phyloP scores from a whole-genome alignment of 768 basidiomycete genomes.

The Russula sp. region DNA sequence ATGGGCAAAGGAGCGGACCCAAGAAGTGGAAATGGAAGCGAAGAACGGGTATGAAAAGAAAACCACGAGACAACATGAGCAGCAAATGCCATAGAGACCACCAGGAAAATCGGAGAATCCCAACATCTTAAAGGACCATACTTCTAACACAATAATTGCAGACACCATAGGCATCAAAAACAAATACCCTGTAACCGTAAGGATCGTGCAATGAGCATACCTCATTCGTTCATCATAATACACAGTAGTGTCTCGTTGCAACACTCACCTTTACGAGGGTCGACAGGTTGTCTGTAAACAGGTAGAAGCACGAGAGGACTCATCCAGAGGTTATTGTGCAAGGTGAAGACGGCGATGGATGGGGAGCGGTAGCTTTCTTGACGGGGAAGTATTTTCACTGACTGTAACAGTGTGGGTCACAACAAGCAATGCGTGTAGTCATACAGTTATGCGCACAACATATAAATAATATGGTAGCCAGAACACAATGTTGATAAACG shows the following conservation, averaged over 20 bases:
- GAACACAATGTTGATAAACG: background rate
- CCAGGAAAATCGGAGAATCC: background rate
- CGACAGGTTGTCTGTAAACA: background rate
- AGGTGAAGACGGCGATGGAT: background rate
- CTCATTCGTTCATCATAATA: background rate
- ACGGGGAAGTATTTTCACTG: background rate
- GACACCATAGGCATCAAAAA: fast-evolving
- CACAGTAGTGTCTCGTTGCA: background rate
- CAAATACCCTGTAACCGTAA: background rate
- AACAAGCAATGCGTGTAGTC: background rate
- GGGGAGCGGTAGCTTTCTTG: background rate
- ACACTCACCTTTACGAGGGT: background rate
- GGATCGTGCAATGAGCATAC: background rate
- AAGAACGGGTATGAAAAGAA: no score
- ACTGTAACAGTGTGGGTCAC: background rate
- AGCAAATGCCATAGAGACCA: no score
- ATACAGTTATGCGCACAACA: background rate
- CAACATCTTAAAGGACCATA: fast-evolving
- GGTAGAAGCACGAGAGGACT: background rate
- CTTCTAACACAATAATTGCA: background rate
- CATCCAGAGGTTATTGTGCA: background rate
- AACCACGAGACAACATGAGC: no score
- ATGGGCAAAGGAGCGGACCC: no score
- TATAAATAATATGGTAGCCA: background rate
- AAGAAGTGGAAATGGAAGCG: no score